Evolutionary conservation across 1,284 basidiomycete species (phyloP), one percentile per base, ranked within the genome.

Genomic region (Trametes hirsuta): DNA sequence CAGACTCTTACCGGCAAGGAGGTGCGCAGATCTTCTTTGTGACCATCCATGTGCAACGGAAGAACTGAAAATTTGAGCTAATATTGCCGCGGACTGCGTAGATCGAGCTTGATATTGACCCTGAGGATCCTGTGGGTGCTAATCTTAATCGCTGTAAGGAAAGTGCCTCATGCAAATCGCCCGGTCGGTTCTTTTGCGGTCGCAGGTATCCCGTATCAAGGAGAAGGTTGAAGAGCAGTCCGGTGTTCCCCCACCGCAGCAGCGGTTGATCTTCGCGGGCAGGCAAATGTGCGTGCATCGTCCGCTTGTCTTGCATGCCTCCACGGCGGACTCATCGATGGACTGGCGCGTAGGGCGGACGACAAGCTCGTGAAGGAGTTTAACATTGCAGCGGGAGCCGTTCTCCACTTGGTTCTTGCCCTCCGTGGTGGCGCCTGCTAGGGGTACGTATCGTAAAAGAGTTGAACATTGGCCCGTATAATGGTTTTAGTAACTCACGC

Each of bases 171-270:
- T 30, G n/a, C 34, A 36, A 25, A 24, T 24, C 14, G 15, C 15
- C 22, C 37, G 5, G 22, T 6, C 40, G n/a, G 30, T 12, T 44
- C 44, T 35, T 30, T 14, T 46, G 14, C 22, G 30, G 11, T 6
- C 30, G 1, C 11, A 97, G 96, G 95, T 98, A 73, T 83, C 87
- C 48, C 89, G 94, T 68, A 97, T 99, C 79, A 99, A 99, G 81
- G 96, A 98, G 82, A 93, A 94, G 75, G 95, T 99, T 35, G 97
- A 99, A 76, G 97, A 98, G 79, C 97, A 99, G 78, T 97, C 96
- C 42, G 97, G 97, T 70, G 97, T 99, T 50, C 97, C 97, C 15
- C 97, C 97, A 62, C 93, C 85, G 41, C 97, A 99, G 76, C 97
- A 99, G 75, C 87, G 97, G 61, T 78, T 99, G 69, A 99, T 99